Evolutionary conservation across 805 yeast species (phyloP).

Genomic region (Spathaspora passalidarum): DNA sequence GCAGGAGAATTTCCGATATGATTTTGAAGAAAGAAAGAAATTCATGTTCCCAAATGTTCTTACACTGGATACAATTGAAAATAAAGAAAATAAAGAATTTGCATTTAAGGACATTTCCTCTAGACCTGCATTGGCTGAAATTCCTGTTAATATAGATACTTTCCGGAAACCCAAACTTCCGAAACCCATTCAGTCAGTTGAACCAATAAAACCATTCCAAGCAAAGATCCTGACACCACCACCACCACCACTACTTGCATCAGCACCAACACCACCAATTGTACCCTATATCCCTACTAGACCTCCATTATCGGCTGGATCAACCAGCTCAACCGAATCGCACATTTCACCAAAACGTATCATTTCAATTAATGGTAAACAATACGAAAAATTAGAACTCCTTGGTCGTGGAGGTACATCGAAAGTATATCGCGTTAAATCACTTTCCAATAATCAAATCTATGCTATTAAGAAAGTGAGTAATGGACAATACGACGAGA

Average conservation of each 20-base stretch:
- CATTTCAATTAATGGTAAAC: constrained; percentile 49
- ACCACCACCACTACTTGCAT: not conserved
- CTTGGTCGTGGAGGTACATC: constrained; percentile 93
- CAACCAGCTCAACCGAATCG: constrained; percentile 4
- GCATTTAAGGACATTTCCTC: not conserved
- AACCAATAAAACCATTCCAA: not conserved
- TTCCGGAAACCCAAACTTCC: constrained; percentile 36
- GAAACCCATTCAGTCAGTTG: constrained; percentile 5
- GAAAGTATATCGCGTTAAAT: constrained; percentile 77
- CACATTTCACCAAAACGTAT: constrained; percentile 19
- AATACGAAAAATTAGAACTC: constrained; percentile 72
- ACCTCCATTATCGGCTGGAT: not conserved
- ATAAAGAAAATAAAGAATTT: not conserved
- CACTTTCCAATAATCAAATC: constrained; percentile 46
- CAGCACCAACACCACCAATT: constrained; percentile 1
- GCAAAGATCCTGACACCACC: not conserved
- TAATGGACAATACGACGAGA: constrained; percentile 76
- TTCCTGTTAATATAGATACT: constrained; percentile 14
- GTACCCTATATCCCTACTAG: not conserved
- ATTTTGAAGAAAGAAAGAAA: not conserved
- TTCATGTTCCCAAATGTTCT: not conserved
- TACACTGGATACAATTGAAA: constrained; percentile 1
- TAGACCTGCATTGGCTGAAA: constrained; percentile 6
- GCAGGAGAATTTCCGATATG: not conserved
- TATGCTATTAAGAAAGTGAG: constrained; percentile 82